These are phyloP conservation scores for Plasmodium coatneyi DNA, from an alignment of 169 alveolate species.

Conservation along the genomic window DNA sequence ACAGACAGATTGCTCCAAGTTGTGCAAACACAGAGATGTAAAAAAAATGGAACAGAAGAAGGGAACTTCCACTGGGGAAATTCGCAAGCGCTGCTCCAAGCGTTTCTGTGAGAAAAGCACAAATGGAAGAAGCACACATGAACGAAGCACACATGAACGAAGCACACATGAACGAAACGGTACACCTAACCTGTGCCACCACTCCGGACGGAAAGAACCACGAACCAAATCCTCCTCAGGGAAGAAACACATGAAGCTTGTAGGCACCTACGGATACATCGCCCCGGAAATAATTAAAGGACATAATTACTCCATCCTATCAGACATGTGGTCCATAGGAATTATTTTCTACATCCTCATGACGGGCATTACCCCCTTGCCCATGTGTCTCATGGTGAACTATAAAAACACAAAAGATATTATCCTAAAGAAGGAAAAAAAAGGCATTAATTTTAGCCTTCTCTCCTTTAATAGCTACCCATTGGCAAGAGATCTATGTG, in stretches of 20 bases:
- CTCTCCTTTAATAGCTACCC: slow-evolving; percentile 91
- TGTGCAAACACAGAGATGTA: background rate
- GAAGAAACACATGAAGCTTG: slow-evolving; percentile 78
- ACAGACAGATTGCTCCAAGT: background rate
- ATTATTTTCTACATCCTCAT: slow-evolving; percentile 90
- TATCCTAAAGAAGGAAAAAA: slow-evolving; percentile 83
- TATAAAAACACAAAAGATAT: slow-evolving; percentile 88
- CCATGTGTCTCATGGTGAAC: slow-evolving; percentile 90
- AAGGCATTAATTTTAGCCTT: slow-evolving; percentile 89
- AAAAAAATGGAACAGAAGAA: background rate
- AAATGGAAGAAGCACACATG: background rate
- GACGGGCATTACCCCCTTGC: slow-evolving; percentile 94
- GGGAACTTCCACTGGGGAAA: background rate
- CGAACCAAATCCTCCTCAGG: background rate
- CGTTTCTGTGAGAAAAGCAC: background rate
- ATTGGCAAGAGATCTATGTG: slow-evolving; percentile 90
- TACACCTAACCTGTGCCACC: background rate
- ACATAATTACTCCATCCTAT: slow-evolving; percentile 86
- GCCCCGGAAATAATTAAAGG: slow-evolving; percentile 91
- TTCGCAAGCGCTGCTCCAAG: background rate
- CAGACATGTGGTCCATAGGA: slow-evolving; percentile 94
- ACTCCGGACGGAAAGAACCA: background rate
- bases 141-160: background rate
- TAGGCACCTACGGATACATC: slow-evolving; percentile 89
- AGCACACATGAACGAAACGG: background rate